Base-by-base conservation (phyloP, 1,284 basidiomycete species). In the Kwoniella shivajii region DNA sequence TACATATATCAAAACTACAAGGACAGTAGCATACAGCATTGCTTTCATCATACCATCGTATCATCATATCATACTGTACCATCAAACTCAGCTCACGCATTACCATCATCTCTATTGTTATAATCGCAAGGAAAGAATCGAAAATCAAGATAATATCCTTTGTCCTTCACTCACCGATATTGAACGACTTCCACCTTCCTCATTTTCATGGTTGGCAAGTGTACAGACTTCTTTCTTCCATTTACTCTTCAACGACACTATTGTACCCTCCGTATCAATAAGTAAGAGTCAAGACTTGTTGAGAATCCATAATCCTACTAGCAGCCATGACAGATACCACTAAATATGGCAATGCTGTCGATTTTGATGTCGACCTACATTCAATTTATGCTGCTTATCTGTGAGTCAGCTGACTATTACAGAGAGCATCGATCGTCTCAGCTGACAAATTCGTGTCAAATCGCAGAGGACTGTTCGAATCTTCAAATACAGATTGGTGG, bases 381-480 rank as follows among this genome's bases (percentile, higher is more conserved):
- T 91, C 89, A 41, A 84, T 91, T 16, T 92, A 91, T 72, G 86
- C 89, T 11, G 88, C 87, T 11, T 92, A 89, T 74, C 86, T 92
- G 77, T 77, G 51, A 68, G 76, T 61, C 1, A 4, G 9, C 7
- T 30, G 14, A 36, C 11, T 29, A n/a, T 13, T 38, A 6, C 14
- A 3, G 34, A n/a, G 20, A 31, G 29, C 7, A 26, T 33, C 41
- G 16, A 22, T 29, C 37, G 36, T 31, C 44, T 6, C 16, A 18
- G 34, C 33, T 50, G 30, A 30, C 46, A 34, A 14, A 53, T 27
- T n/a, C n/a, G n/a, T n/a, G 39, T 16, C 37, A 18, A 27, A 16
- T 24, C 10, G 4, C 61, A 78, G 75, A 26, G 89, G 88, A 1
- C 82, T 88, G 68, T 92, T 92, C 69, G 88, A 92, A 69, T 76